Evolutionary conservation across 1,139 yeast species (phyloP).

Genomic region (Pichia sp.): DNA sequence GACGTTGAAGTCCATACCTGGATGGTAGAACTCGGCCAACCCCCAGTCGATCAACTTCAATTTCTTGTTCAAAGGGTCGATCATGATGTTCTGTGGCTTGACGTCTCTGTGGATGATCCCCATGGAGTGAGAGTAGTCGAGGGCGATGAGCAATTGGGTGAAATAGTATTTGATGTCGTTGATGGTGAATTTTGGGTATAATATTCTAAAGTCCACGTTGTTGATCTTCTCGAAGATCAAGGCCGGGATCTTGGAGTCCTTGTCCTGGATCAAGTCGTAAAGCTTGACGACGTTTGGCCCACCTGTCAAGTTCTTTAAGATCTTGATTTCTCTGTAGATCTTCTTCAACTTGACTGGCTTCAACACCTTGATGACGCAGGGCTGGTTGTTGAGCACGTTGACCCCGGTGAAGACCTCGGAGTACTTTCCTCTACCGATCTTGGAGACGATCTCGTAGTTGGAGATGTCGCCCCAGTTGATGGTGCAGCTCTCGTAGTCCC

Average conservation of each 20-base stretch:
- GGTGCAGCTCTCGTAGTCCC: slow-evolving; percentile 79
- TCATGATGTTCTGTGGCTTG: slow-evolving; percentile 98
- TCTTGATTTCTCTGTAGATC: slow-evolving; percentile 92
- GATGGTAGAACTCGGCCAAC: slow-evolving; percentile 94
- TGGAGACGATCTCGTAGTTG: slow-evolving; percentile 86
- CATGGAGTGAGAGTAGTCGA: slow-evolving; percentile 94
- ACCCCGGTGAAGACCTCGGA: slow-evolving; percentile 92
- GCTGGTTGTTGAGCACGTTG: slow-evolving; percentile 51
- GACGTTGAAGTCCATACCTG: slow-evolving; percentile 92
- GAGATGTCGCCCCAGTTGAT: slow-evolving; percentile 63
- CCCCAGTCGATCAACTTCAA: slow-evolving; percentile 98
- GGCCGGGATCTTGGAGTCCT: slow-evolving; percentile 89
- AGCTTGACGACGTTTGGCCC: slow-evolving; percentile 84
- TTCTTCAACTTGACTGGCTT: slow-evolving; percentile 97
- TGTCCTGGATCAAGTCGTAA: slow-evolving; percentile 88
- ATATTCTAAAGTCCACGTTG: slow-evolving; percentile 85
- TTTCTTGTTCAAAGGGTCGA: slow-evolving; percentile 74
- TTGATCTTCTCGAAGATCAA: slow-evolving; percentile 88
- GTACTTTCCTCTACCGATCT: slow-evolving; percentile 96
- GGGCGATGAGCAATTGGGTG: slow-evolving; percentile 82
- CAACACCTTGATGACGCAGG: slow-evolving; percentile 86
- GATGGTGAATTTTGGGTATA: slow-evolving; percentile 88
- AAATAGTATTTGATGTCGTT: slow-evolving; percentile 86
- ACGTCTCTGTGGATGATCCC: slow-evolving; percentile 99
- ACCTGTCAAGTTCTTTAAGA: slow-evolving; percentile 81